Evolutionary conservation across 129 eudicot species (phyloP).

Genomic region (Pulicaria dysenterica): DNA sequence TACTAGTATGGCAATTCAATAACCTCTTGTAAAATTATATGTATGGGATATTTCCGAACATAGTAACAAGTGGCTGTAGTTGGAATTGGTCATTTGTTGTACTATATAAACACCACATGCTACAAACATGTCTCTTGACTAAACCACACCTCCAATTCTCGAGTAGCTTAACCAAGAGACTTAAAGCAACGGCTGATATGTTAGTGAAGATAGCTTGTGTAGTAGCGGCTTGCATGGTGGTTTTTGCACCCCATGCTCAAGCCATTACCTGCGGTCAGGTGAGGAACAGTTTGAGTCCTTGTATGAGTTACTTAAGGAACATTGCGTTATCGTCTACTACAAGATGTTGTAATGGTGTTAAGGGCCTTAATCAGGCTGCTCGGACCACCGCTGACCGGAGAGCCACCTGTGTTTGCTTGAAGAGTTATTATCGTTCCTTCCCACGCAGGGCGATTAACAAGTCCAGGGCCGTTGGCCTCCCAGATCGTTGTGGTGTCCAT

Average conservation of each 20-base stretch:
- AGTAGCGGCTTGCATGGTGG: constrained; percentile 40
- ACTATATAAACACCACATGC: constrained; percentile 35
- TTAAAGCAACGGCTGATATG: constrained; percentile 25
- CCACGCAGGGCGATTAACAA: background rate
- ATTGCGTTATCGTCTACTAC: constrained; percentile 3
- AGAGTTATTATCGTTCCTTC: background rate
- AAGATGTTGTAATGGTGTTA: constrained; percentile 46
- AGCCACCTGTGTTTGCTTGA: constrained; percentile 39
- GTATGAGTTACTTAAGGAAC: constrained; percentile 25
- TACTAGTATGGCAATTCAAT: too few relatives aligned
- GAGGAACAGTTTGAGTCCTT: constrained; percentile 9
- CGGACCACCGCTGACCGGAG: constrained; percentile 29
- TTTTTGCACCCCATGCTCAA: constrained; percentile 38
- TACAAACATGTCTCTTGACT: constrained; percentile 24
- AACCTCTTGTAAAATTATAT: too few relatives aligned
- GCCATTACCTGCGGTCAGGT: constrained; percentile 40
- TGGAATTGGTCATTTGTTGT: background rate
- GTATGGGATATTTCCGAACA: too few relatives aligned
- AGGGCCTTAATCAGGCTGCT: constrained; percentile 38
- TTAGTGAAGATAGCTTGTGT: constrained; percentile 39
- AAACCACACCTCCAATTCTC: constrained; percentile 7
- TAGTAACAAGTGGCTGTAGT: constrained; percentile 2
- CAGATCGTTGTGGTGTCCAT: constrained; percentile 46
- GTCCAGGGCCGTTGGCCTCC: constrained; percentile 37
- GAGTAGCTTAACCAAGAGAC: background rate